A percentile compares a stretch with the other conserved stretches of the same genome.
phyloP scores from a whole-genome alignment of 306 rosid genomes.

The Inga oerstediana region DNA sequence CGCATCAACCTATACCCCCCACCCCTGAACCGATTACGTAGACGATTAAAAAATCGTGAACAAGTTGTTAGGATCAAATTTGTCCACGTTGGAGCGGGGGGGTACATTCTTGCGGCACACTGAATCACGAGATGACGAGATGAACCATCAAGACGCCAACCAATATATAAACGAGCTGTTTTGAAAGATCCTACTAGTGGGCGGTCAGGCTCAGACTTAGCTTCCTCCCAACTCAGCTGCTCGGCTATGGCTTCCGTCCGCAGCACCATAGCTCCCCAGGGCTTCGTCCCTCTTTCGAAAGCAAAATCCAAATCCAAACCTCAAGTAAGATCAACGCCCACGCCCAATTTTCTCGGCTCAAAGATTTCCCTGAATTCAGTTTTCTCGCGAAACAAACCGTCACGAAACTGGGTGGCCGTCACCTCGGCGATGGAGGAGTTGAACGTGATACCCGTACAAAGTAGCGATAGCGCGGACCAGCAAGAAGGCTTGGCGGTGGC shows the following conservation, averaged over 20 bases:
- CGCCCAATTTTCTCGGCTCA: slow-evolving; percentile 23
- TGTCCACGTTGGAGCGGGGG: neutral
- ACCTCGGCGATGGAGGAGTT: slow-evolving; percentile 51
- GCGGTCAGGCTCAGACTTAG: slow-evolving; percentile 17
- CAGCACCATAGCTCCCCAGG: slow-evolving; percentile 55
- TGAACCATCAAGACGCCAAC: neutral
- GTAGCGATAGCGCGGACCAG: slow-evolving; percentile 59
- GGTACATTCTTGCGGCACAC: slow-evolving; percentile 1
- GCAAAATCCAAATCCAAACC: slow-evolving; percentile 36
- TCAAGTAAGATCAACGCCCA: slow-evolving; percentile 27
- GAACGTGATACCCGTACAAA: slow-evolving; percentile 69
- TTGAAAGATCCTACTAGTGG: neutral
- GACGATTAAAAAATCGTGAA: neutral
- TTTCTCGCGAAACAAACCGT: slow-evolving; percentile 40
- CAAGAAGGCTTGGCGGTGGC: slow-evolving; percentile 61
- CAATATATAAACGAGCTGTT: slow-evolving; percentile 22
- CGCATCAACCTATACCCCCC: neutral
- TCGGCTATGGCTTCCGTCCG: slow-evolving; percentile 69
- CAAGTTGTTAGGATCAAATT: neutral
- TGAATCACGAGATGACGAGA: neutral
- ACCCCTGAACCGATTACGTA: slow-evolving; percentile 10
- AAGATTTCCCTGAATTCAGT: slow-evolving; percentile 29
- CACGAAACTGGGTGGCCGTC: slow-evolving; percentile 26
- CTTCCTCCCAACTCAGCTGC: slow-evolving; percentile 38
- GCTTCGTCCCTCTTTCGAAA: slow-evolving; percentile 49